Evolutionary conservation across 148 eudicot genomes (phyloP).

Genomic region (Nyssa sinensis): DNA sequence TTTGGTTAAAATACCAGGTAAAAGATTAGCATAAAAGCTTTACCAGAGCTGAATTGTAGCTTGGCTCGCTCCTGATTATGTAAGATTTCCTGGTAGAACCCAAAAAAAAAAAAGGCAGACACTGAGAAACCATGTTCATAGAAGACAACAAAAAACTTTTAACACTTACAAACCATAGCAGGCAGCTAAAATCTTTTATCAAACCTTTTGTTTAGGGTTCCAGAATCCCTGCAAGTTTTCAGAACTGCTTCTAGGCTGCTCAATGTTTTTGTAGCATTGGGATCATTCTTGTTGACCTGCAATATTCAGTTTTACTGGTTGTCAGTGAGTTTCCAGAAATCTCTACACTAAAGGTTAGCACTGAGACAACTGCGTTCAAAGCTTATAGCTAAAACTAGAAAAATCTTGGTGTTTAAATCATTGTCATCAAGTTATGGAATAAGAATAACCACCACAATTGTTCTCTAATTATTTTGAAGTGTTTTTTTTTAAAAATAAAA

Average conservation of each 20-base stretch:
- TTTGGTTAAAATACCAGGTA: neutral
- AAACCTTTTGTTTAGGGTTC: constrained; percentile 63
- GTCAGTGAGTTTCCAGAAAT: neutral
- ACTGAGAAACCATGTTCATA: neutral
- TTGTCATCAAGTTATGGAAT: too few species aligned
- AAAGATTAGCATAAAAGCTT: constrained; percentile 19
- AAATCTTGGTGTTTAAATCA: neutral
- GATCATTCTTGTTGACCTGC: constrained; percentile 69
- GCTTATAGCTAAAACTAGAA: neutral
- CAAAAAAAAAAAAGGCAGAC: neutral
- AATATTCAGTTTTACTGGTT: constrained; percentile 4
- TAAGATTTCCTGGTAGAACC: constrained; percentile 53
- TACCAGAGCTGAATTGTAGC: constrained; percentile 45
- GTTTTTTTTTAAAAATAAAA: too few species aligned
- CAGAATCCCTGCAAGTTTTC: constrained; percentile 73
- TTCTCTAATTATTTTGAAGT: too few species aligned
- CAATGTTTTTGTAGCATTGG: constrained; percentile 66
- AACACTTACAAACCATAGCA: too few species aligned
- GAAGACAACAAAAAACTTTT: neutral
- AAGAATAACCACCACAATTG: too few species aligned
- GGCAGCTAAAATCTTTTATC: too few species aligned
- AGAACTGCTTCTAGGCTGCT: constrained; percentile 65
- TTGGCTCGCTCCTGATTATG: constrained; percentile 40
- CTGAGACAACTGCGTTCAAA: too few species aligned
- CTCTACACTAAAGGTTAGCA: neutral